Base-by-base conservation (phyloP, 805 yeast species). In the Yarrowia divulgata region DNA sequence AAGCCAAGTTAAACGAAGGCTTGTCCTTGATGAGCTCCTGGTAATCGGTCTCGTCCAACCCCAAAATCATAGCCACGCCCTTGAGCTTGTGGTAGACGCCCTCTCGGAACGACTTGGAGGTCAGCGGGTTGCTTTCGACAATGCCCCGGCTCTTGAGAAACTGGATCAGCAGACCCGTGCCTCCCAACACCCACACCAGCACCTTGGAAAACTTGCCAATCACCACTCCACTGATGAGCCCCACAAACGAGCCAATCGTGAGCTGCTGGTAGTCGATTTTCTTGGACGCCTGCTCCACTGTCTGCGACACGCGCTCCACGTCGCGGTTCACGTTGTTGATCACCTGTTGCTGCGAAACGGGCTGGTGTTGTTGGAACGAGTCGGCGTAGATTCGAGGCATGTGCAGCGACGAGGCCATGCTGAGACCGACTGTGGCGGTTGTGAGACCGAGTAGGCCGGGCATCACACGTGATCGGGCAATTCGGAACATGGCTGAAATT, bases 161-260 rank as follows among this genome's bases (percentile, higher is more conserved):
- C 76, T 87, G 89, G 14, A 81, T 72, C 10, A 79, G 72, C 71
- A 84, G 71, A 64, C 83, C 81, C 45, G 81, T 74, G 1, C 86
- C 79, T n/a, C 86, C 78, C 1, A 87, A 75, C 49, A 85, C 73
- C 37, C 84, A 80, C 49, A 86, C 86, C 42, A 88, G 78, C 37
- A 86, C 80, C 19, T 85, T 80, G 69, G 87, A 82, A 70, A 88
- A 78, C 73, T 87, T 87, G 19, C 91, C 91, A n/a, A 84, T 82
- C 40, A 88, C 78, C 29, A 85, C 79, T 0, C 92, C 92, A 66
- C 84, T 72, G 43, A 85, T 80, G 69, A 88, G 79, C 0, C 92
- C 91, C 8, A 86, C 79, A 74, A 88, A 79, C 0, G 90, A 85
- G 7, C 92, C 92, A 70, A 87, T 77, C 16, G 90, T 83, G 73